Base-by-base conservation (phyloP, 108 stramenopile genomes). In the Nitzschia sp. region DNA sequence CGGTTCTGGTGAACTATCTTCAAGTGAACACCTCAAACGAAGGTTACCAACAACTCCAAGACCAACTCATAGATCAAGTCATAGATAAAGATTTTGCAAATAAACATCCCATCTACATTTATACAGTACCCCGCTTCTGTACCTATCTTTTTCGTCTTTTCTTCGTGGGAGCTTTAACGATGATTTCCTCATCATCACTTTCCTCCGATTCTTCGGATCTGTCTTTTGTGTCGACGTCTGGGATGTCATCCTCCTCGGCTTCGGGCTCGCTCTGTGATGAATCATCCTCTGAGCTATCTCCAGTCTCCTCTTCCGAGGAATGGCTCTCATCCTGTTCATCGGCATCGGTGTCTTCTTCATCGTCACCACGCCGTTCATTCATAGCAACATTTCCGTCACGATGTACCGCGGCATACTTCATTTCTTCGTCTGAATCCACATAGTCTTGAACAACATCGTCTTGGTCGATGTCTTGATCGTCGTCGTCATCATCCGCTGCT, bases 381-480 rank as follows among this genome's bases (percentile, higher is more conserved):
- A 69, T 56, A 19, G 38, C 46, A 28, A 29, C 66, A 26, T 51
- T 30, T 2, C 54, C 45, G 59, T 25, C 26, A 45, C 74, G 80
- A 46, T 57, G 46, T 33, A 74, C 68, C 1, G 30, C 75, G 31
- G 60, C 71, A 57, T 71, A 59, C 34, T 71, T 71, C 29, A 68
- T 42, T 26, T 87, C 83, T 19, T 75, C 71, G 33, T 85, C 88
- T n/a, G 86, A 87, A 47, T 82, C 80, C 13, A 82, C 81, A 54
- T 88, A 88, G 62, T 88, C 87, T 46, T 70, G 56, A 6, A 88
- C 84, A 23, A 81, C 74, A 62, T 88, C 86, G 28, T 85, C 86
- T 31, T 60, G 62, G 57, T 85, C 87, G n/a, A 81, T 71, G 51
- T 80, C 83, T n/a, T 38, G 35, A 24, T 61, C 59, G 4, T 67